phyloP scores from a whole-genome alignment of 805 yeast genomes.

The Metschnikowia lachancei region DNA sequence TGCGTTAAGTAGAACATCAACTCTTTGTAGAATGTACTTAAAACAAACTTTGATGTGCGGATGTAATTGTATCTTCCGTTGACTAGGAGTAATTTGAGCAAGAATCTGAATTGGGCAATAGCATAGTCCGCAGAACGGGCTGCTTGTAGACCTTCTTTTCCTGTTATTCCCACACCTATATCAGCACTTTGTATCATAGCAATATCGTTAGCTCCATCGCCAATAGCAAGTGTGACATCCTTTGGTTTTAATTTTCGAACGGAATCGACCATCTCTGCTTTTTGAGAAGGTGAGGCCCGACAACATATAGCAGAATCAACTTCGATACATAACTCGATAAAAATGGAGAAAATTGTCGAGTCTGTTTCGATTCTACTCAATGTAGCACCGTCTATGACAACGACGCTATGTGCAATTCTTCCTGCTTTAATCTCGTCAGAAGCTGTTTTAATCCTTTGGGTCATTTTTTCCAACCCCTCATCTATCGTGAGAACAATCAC shows the following conservation, averaged over 20 bases:
- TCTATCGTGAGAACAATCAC: conserved; percentile 64
- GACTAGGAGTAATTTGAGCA: conserved; percentile 79
- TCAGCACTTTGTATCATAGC: conserved; percentile 99
- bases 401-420: conserved; percentile 87
- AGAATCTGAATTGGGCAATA: conserved; percentile 87
- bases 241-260: conserved; percentile 68
- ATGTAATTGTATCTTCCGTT: conserved; percentile 96
- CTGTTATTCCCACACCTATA: conserved; percentile 96
- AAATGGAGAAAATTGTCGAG: conserved; percentile 64
- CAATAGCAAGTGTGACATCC: conserved; percentile 89
- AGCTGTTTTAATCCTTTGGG: conserved; percentile 70
- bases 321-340: conserved; percentile 79
- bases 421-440: conserved; percentile 69
- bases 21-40: conserved; percentile 94
- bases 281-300: conserved; percentile 95
- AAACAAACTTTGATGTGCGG: conserved; percentile 85
- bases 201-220: conserved; percentile 98
- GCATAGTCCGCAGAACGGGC: conserved; percentile 94
- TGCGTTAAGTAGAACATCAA: conserved; percentile 86
- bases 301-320: conserved; percentile 93
- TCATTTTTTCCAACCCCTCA: conserved; percentile 51
- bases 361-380: conserved; percentile 71
- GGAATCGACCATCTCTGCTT: conserved; percentile 80
- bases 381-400: conserved; percentile 93
- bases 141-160: conserved; percentile 95